These are phyloP conservation scores for Stephanodiscus minutulus DNA, from an alignment of 108 stramenopile genomes.

Conservation along the genomic window DNA sequence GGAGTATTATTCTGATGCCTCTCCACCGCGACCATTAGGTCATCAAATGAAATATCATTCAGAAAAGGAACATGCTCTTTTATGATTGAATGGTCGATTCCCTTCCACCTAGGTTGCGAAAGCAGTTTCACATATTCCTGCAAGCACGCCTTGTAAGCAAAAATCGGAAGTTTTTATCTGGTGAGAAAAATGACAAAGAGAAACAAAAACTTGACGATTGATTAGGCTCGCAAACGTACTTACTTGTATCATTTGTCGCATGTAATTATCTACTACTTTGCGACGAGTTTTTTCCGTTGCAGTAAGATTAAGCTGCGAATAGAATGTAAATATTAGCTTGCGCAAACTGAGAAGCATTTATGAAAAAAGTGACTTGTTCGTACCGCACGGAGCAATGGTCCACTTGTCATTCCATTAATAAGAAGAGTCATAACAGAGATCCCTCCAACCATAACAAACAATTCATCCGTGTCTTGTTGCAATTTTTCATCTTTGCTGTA, in stretches of 20 bases:
- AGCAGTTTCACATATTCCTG: slow-evolving; percentile 32
- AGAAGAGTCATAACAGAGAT: slow-evolving; percentile 20
- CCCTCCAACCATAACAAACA: slow-evolving; percentile 19
- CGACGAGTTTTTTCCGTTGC: background rate
- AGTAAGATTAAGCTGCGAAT: background rate
- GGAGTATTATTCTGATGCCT: slow-evolving; percentile 37
- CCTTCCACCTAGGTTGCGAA: slow-evolving; percentile 44
- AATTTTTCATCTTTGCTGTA: background rate
- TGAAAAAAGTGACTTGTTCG: background rate
- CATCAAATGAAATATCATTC: slow-evolving; percentile 47
- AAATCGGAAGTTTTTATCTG: background rate
- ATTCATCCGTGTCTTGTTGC: background rate
- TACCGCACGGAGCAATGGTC: background rate
- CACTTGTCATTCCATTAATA: slow-evolving; percentile 18
- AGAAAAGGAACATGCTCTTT: slow-evolving; percentile 62
- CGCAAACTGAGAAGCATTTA: background rate
- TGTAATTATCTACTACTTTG: background rate
- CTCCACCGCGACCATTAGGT: slow-evolving; percentile 55
- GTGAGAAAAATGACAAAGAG: too few relatives aligned
- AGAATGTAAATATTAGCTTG: too few relatives aligned
- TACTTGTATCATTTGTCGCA: background rate
- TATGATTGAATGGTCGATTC: slow-evolving; percentile 58
- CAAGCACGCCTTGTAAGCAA: too few relatives aligned
- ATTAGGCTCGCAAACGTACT: background rate
- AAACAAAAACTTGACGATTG: too few relatives aligned